Conservation (phyloP, 345 rosid species). For the Pistacia vera region DNA sequence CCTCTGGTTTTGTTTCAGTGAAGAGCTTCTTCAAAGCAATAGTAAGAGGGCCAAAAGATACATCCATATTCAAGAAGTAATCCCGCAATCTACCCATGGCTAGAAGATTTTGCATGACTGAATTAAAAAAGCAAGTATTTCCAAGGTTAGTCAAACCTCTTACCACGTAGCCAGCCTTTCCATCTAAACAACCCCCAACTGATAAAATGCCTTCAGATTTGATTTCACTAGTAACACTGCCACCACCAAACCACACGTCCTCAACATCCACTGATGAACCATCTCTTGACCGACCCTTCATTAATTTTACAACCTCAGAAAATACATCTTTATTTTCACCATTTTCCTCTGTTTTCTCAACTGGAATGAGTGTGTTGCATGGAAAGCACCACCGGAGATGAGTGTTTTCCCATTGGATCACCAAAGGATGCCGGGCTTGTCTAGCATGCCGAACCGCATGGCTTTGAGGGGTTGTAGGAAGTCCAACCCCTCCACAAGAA, state of each 20-base stretch:
- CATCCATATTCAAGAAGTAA: conserved; percentile 54
- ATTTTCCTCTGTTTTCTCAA: conserved; percentile 64
- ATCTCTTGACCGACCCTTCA: conserved; percentile 52
- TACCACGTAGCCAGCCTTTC: conserved; percentile 52
- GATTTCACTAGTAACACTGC: conserved; percentile 48
- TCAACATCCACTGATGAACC: conserved; percentile 46
- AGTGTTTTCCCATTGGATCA: conserved; percentile 81
- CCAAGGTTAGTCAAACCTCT: conserved; percentile 95
- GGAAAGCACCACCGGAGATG: conserved; percentile 87
- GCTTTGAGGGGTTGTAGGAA: conserved; percentile 74
- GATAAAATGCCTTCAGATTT: conserved; percentile 35
- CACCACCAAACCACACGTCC: conserved; percentile 66
- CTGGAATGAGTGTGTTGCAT: conserved; percentile 64
- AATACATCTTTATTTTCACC: conserved; percentile 58
- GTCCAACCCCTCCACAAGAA: conserved; percentile 88
- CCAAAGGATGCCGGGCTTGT: conserved; percentile 66
- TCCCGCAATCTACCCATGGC: conserved; percentile 61
- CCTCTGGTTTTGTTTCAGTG: conserved; percentile 65
- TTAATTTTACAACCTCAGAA: conserved; percentile 55
- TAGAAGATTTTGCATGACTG: conserved; percentile 89
- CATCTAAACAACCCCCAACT: conserved; percentile 42
- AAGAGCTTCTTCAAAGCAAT: conserved; percentile 73
- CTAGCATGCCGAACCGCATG: conserved; percentile 77
- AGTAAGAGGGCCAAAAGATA: conserved; percentile 58
- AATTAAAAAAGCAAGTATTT: conserved; percentile 96